Percentiles rank a stretch among this genome's conserved stretches.
phyloP scores from a whole-genome alignment of 106 monocot species.

The Phalaenopsis aphrodite region DNA sequence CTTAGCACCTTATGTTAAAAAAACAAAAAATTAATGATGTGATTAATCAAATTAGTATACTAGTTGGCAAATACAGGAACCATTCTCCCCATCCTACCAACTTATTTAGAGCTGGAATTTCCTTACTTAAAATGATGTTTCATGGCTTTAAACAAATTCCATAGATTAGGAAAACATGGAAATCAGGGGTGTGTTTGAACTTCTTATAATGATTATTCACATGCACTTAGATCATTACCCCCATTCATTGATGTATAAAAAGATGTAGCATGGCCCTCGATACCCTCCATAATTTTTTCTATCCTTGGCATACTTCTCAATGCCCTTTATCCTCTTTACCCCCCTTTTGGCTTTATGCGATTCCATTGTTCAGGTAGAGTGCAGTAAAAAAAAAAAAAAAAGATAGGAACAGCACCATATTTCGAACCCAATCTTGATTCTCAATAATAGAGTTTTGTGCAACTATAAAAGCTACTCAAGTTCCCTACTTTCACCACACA shows the following conservation, averaged over 20 bases:
- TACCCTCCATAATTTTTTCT: neutral
- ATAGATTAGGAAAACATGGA: neutral
- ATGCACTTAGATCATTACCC: neutral
- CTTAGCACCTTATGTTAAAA: too few species aligned
- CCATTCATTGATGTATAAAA: slow-evolving; percentile 20
- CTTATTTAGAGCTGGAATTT: too few species aligned
- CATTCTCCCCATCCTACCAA: slow-evolving; percentile 3
- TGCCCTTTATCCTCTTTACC: slow-evolving; percentile 26
- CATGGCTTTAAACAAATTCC: neutral
- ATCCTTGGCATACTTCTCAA: slow-evolving; percentile 35
- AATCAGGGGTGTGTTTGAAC: neutral
- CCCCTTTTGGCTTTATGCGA: slow-evolving; percentile 25
- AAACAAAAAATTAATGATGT: too few species aligned
- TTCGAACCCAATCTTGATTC: slow-evolving; percentile 45
- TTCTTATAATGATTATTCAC: slow-evolving; percentile 19
- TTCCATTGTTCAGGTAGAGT: slow-evolving; percentile 18
- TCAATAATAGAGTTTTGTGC: slow-evolving; percentile 31
- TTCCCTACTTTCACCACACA: slow-evolving; percentile 6
- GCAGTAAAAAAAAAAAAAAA: neutral
- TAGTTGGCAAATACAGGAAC: neutral
- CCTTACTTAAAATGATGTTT: neutral
- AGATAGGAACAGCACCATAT: slow-evolving; percentile 22
- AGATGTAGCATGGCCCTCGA: slow-evolving; percentile 19
- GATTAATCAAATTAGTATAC: too few species aligned
- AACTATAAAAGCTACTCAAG: slow-evolving; percentile 35